These are phyloP conservation scores for Phyllosticta ampelicida DNA, from an alignment of 2,329 filamentous ascomycete species.

Conservation along the genomic window DNA sequence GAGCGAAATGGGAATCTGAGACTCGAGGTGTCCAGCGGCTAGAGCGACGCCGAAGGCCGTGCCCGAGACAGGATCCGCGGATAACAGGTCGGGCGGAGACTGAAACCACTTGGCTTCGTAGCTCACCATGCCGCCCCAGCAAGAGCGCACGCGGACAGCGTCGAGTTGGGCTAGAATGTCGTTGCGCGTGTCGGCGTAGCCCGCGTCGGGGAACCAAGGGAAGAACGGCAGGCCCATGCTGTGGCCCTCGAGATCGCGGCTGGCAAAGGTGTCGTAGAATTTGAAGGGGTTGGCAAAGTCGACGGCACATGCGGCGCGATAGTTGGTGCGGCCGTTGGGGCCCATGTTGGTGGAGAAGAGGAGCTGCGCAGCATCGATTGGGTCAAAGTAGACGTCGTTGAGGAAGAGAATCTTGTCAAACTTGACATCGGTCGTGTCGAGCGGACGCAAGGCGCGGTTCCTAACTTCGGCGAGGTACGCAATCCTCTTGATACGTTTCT, in stretches of 20 bases:
- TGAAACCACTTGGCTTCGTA: constrained; percentile 53
- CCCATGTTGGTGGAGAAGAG: constrained; percentile 53
- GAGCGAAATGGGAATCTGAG: constrained; percentile 8
- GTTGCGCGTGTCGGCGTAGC: constrained; percentile 41
- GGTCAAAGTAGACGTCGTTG: constrained; percentile 58
- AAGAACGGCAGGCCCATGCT: constrained; percentile 54
- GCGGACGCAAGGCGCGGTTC: constrained; percentile 56
- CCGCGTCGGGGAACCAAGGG: constrained; percentile 52
- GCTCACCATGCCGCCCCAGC: constrained; percentile 68
- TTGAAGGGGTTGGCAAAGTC: constrained; percentile 59
- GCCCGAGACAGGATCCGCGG: constrained; percentile 5
- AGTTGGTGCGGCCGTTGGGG: constrained; percentile 41
- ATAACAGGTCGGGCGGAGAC: not conserved
- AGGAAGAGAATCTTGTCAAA: constrained; percentile 50
- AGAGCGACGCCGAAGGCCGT: constrained; percentile 9
- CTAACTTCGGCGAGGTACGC: constrained; percentile 62
- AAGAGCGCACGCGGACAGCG: constrained; percentile 59
- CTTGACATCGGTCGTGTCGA: constrained; percentile 45
- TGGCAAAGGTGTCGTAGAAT: constrained; percentile 66
- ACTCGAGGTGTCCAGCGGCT: not conserved
- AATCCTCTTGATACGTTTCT: constrained; percentile 58
- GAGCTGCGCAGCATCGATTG: constrained; percentile 47
- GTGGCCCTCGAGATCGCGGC: constrained; percentile 55
- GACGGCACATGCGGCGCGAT: constrained; percentile 59
- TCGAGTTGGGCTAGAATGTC: constrained; percentile 53